Percentiles rank a stretch among this genome's conserved stretches.
Conservation (phyloP, 169 alveolate genomes). For the Cryptosporidium parvum region DNA sequence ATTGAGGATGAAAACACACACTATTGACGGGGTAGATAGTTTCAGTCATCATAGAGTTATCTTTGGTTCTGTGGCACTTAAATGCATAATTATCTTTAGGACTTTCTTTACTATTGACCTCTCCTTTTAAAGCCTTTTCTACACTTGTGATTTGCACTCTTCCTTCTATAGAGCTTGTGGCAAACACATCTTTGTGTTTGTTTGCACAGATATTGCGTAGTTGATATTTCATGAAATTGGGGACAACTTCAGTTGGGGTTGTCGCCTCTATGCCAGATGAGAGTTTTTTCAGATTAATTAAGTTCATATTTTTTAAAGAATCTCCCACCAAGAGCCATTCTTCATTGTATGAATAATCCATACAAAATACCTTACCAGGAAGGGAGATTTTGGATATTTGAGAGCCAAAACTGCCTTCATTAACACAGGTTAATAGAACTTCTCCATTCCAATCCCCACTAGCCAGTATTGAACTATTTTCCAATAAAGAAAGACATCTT, state of each 20-base stretch:
- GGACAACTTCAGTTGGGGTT: conserved; percentile 20
- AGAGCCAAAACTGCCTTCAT: neutral
- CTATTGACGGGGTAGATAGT: conserved; percentile 58
- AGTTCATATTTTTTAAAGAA: conserved; percentile 59
- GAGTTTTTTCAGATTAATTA: conserved; percentile 48
- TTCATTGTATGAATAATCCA: conserved; percentile 37
- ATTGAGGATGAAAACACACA: conserved; percentile 39
- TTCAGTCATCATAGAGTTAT: conserved; percentile 58
- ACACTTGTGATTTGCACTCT: conserved; percentile 52
- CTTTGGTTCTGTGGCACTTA: conserved; percentile 72
- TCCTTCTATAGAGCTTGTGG: conserved; percentile 74
- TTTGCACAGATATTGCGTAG: conserved; percentile 45
- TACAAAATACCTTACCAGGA: conserved; percentile 62
- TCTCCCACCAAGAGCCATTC: conserved; percentile 69
- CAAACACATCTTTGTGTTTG: conserved; percentile 67
- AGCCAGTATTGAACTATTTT: conserved; percentile 34
- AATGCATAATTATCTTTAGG: conserved; percentile 71
- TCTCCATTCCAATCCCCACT: conserved; percentile 74
- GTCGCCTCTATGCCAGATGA: conserved; percentile 14
- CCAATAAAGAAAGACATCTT: conserved; percentile 36
- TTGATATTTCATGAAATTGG: conserved; percentile 71
- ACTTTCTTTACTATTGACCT: conserved; percentile 23
- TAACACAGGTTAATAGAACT: conserved; percentile 13
- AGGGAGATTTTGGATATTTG: conserved; percentile 24
- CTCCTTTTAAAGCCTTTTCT: conserved; percentile 47